Evolutionary conservation across 805 yeast species (phyloP).

Genomic region (Clavispora asparagi): DNA sequence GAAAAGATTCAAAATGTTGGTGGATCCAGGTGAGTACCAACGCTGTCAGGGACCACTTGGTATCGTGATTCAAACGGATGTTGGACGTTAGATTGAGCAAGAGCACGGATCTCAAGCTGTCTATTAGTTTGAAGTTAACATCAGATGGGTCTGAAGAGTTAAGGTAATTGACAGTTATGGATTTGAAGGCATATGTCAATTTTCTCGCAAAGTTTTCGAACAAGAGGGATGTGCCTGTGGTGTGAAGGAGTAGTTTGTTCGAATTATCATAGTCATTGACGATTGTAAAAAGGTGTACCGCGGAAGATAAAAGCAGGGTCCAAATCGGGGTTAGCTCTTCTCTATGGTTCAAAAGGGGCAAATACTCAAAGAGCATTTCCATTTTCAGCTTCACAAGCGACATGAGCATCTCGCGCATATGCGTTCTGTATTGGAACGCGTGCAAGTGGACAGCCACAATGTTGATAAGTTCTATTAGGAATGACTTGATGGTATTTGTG

Average conservation of each 20-base stretch:
- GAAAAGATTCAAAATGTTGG: constrained; percentile 11
- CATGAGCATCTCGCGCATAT: constrained; percentile 16
- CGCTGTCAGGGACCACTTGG: constrained; percentile 22
- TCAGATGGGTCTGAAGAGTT: neutral
- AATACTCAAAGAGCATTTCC: constrained; percentile 8
- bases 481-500: constrained; percentile 24
- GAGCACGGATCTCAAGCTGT: constrained; percentile 25
- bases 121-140: constrained; percentile 5
- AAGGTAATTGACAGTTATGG: neutral
- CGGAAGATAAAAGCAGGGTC: constrained; percentile 6
- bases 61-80: constrained; percentile 19
- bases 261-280: constrained; percentile 33
- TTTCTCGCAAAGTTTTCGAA: constrained; percentile 28
- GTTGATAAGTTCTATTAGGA: constrained; percentile 29
- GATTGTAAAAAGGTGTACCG: constrained; percentile 31
- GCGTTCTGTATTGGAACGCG: constrained; percentile 20
- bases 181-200: constrained; percentile 24
- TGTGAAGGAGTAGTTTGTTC: constrained; percentile 21
- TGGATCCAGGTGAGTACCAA: constrained; percentile 22
- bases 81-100: constrained; percentile 28
- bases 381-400: constrained; percentile 15
- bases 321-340: neutral
- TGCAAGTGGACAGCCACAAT: constrained; percentile 25
- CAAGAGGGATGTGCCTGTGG: constrained; percentile 18
- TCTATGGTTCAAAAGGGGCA: constrained; percentile 1